Conservation (phyloP, 2,329 filamentous ascomycete species). For the Metarhizium humberi region DNA sequence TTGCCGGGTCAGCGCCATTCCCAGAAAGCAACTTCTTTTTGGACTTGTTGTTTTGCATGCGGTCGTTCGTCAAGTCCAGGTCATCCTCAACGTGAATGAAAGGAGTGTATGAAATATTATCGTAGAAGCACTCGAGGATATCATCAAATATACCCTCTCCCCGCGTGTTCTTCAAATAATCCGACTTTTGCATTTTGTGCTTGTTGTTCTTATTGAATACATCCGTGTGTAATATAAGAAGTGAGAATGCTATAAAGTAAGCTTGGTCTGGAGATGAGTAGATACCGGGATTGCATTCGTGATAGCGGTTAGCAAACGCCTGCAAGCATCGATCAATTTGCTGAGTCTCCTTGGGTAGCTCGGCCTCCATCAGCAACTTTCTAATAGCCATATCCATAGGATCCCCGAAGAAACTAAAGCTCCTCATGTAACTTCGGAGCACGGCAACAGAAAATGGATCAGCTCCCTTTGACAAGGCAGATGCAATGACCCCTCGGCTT, state of each 20-base stretch:
- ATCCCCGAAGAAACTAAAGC: slow-evolving; percentile 90
- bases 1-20: slow-evolving; percentile 40
- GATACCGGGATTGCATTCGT: slow-evolving; percentile 96
- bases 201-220: slow-evolving; percentile 99
- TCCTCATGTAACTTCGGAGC: slow-evolving; percentile 87
- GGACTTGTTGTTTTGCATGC: slow-evolving; percentile 60
- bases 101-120: slow-evolving; percentile 96
- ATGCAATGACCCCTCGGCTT: slow-evolving; percentile 74
- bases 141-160: slow-evolving; percentile 91
- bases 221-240: slow-evolving; percentile 93
- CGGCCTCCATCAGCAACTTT: slow-evolving; percentile 92
- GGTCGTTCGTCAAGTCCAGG: slow-evolving; percentile 67
- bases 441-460: slow-evolving; percentile 79
- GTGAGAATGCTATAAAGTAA: slow-evolving; percentile 96
- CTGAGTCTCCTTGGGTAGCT: slow-evolving; percentile 93
- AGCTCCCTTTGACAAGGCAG: slow-evolving; percentile 73
- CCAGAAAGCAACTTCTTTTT: slow-evolving; percentile 61
- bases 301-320: slow-evolving; percentile 90
- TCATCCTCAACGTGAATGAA: slow-evolving; percentile 98
- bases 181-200: slow-evolving; percentile 92
- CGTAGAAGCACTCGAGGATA: slow-evolving; percentile 91
- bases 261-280: slow-evolving; percentile 86
- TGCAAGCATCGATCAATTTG: slow-evolving; percentile 94
- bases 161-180: slow-evolving; percentile 91
- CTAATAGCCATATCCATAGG: slow-evolving; percentile 97